Conservation (phyloP, 2,329 filamentous ascomycete genomes). For the Rachicladosporium sp. region DNA sequence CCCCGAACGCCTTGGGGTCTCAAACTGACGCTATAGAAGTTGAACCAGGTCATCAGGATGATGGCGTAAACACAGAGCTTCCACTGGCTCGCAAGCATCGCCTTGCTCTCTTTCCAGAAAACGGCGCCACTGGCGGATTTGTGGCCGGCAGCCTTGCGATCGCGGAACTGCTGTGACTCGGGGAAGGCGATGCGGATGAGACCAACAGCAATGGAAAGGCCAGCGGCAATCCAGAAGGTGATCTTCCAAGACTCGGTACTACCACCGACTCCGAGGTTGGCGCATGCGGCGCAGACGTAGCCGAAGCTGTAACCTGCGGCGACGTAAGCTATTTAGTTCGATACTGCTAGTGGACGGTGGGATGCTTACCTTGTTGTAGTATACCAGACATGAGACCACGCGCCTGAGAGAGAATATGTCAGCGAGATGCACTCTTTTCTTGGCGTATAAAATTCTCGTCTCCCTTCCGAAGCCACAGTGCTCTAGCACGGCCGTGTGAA, state of each 20-base stretch:
- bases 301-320: conserved; percentile 51
- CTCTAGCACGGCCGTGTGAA: too few species aligned
- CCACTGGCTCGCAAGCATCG: conserved; percentile 60
- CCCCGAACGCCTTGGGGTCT: too few species aligned
- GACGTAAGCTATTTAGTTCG: too few species aligned
- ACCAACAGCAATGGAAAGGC: conserved; percentile 56
- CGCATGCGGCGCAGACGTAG: conserved; percentile 65
- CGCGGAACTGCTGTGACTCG: conserved; percentile 63
- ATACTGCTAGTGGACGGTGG: too few species aligned
- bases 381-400: conserved; percentile 73
- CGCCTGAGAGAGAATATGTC: conserved; percentile 25
- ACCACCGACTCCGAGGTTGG: conserved; percentile 61
- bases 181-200: conserved; percentile 56
- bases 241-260: conserved; percentile 56
- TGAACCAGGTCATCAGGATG: conserved; percentile 60
- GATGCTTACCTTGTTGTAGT: conserved; percentile 53
- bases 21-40: conserved; percentile 14
- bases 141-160: conserved; percentile 51
- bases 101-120: conserved; percentile 59
- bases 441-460: too few species aligned
- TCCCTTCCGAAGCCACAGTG: too few species aligned
- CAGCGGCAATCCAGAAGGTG: conserved; percentile 50
- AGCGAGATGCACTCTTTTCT: too few species aligned
- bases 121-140: conserved; percentile 31
- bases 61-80: conserved; percentile 65